Percentiles rank a stretch among this genome's conserved stretches.
Evolutionary conservation across 768 basidiomycete genomes (phyloP).

Genomic region (Saitozyma podzolica): DNA sequence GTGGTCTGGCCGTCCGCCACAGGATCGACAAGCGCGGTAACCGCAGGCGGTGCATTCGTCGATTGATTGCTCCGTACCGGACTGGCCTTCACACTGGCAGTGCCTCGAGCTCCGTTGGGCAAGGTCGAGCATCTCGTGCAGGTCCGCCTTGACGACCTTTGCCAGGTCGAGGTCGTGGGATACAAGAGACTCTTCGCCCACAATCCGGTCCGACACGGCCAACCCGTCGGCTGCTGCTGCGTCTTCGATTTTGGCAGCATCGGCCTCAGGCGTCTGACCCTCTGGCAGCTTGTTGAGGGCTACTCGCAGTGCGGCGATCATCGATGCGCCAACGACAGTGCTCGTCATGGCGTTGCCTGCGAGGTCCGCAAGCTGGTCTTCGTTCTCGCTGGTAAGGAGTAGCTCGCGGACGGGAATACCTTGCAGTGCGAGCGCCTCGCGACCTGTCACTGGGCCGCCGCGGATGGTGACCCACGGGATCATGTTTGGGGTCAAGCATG

Average conservation of each 20-base stretch:
- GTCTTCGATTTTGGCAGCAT: conserved; percentile 63
- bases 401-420: conserved; percentile 90
- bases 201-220: conserved; percentile 60
- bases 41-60: conserved; percentile 74
- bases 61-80: conserved; percentile 69
- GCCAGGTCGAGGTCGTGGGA: conserved; percentile 71
- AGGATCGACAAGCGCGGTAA: conserved; percentile 76
- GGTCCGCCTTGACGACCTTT: conserved; percentile 54
- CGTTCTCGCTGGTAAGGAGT: conserved; percentile 84
- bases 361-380: conserved; percentile 89
- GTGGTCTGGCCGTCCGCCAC: conserved; percentile 89
- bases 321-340: conserved; percentile 88
- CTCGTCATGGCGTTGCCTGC: conserved; percentile 98
- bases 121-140: conserved; percentile 62
- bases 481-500: conserved; percentile 93
- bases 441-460: conserved; percentile 90
- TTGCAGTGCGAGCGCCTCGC: conserved; percentile 90
- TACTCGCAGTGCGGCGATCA: conserved; percentile 74
- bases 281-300: conserved; percentile 67
- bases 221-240: conserved; percentile 61
- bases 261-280: conserved; percentile 66
- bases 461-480: conserved; percentile 95
- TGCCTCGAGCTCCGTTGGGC: conserved; percentile 74
- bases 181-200: conserved; percentile 69
- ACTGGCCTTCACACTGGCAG: conserved; percentile 87